Conservation (phyloP, 1,284 basidiomycete genomes). For the Flammula alnicola region DNA sequence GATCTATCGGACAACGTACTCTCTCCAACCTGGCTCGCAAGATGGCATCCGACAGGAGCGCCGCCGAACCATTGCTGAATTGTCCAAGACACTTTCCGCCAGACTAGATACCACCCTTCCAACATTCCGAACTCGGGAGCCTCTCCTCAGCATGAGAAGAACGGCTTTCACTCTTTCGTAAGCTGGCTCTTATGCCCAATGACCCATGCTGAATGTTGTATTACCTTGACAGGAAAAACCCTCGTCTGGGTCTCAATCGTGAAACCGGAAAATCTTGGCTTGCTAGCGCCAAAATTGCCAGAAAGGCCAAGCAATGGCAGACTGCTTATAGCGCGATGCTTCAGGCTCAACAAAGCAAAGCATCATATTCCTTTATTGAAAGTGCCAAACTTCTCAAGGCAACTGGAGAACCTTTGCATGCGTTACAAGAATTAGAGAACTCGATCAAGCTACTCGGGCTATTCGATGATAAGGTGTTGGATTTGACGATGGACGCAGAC, state of each 20-base stretch:
- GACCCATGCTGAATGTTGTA: not conserved
- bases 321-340: slow-evolving; percentile 97
- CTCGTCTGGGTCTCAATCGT: slow-evolving; percentile 46
- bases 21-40: slow-evolving; percentile 43
- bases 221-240: slow-evolving; percentile 30
- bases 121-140: slow-evolving; percentile 91
- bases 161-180: slow-evolving; percentile 84
- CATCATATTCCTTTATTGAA: slow-evolving; percentile 88
- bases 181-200: slow-evolving; percentile 19
- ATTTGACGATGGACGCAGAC: slow-evolving; percentile 59
- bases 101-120: slow-evolving; percentile 84
- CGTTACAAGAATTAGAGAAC: slow-evolving; percentile 89
- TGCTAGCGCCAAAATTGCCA: slow-evolving; percentile 90
- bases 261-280: slow-evolving; percentile 91
- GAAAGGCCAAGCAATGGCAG: slow-evolving; percentile 95
- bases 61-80: slow-evolving; percentile 40
- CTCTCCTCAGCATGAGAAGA: slow-evolving; percentile 88
- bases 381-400: slow-evolving; percentile 87
- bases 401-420: slow-evolving; percentile 84
- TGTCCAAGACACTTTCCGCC: slow-evolving; percentile 56
- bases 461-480: slow-evolving; percentile 51
- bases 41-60: slow-evolving; percentile 32
- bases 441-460: slow-evolving; percentile 60
- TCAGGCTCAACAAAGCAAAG: slow-evolving; percentile 82
- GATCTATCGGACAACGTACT: slow-evolving; percentile 59